phyloP scores from a whole-genome alignment of 805 yeast species.

The Millerozyma acaciae region DNA sequence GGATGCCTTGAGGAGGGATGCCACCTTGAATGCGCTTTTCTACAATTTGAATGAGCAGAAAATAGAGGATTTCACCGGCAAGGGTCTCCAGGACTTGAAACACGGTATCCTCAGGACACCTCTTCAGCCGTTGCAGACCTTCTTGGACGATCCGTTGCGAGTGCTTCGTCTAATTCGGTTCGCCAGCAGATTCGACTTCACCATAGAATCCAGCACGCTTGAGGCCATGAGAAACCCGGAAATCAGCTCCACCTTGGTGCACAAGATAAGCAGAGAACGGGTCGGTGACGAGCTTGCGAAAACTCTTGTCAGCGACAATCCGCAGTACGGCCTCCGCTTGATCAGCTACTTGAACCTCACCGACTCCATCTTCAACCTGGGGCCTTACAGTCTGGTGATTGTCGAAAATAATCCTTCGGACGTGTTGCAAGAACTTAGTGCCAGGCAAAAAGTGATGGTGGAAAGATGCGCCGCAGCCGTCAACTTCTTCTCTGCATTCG shows the following conservation, averaged over 20 bases:
- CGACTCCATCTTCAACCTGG: conserved; percentile 51
- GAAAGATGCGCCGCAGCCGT: conserved; percentile 10
- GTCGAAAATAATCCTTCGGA: conserved; percentile 13
- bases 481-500: conserved; percentile 18
- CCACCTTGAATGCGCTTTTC: conserved; percentile 89
- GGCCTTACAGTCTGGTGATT: conserved; percentile 17
- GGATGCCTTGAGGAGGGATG: conserved; percentile 92
- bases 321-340: conserved; percentile 58
- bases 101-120: conserved; percentile 83
- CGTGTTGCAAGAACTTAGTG: conserved; percentile 10
- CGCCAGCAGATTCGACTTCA: conserved; percentile 72
- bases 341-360: conserved; percentile 54
- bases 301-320: conserved; percentile 61
- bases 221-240: conserved; percentile 60
- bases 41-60: conserved; percentile 66
- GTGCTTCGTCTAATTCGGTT: conserved; percentile 83
- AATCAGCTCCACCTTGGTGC: conserved; percentile 55
- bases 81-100: conserved; percentile 69
- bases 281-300: conserved; percentile 83
- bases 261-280: conserved; percentile 85
- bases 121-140: conserved; percentile 76
- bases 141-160: conserved; percentile 90
- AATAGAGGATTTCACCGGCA: conserved; percentile 82
- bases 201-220: conserved; percentile 54
- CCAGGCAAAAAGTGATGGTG: conserved; percentile 6